A percentile compares a stretch with the other conserved stretches of the same genome.
Evolutionary conservation across 192 early-diverging fungal genomes (phyloP).

Genomic region (Chytriomyces sp.): DNA sequence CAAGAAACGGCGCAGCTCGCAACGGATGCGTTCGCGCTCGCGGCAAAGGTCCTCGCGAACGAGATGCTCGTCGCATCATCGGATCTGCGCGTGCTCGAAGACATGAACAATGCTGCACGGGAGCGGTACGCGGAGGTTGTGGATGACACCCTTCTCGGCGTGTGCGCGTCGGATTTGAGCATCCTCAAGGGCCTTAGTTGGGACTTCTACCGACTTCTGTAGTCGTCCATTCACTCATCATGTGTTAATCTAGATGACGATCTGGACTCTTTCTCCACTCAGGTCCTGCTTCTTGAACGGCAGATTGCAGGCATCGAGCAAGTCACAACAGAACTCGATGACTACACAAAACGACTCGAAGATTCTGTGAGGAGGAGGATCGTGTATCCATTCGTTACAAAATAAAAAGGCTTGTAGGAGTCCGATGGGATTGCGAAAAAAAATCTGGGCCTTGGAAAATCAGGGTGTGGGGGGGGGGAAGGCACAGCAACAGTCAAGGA

Average conservation of each 20-base stretch:
- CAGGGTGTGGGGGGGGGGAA: no score
- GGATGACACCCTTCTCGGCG: background rate
- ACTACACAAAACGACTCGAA: constrained; percentile 34
- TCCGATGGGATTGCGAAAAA: no score
- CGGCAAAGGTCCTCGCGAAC: background rate
- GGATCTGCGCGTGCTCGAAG: background rate
- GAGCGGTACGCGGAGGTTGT: background rate
- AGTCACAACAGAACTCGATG: constrained; percentile 40
- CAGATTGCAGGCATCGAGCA: constrained; percentile 37
- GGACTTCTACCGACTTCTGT: background rate
- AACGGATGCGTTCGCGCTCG: background rate
- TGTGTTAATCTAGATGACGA: background rate
- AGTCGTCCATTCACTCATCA: background rate
- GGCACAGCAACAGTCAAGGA: no score
- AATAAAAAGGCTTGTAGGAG: background rate
- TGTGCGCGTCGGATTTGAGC: background rate
- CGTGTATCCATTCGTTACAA: background rate
- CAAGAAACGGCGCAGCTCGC: no score
- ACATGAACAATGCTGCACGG: background rate
- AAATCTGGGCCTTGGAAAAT: no score
- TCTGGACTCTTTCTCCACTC: background rate
- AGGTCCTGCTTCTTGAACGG: constrained; percentile 26
- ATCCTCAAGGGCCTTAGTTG: background rate
- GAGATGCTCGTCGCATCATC: background rate
- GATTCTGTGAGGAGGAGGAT: background rate